Base-by-base conservation (phyloP, 371 early-diverging fungal species). In the Caulochytrium protostelioides region DNA sequence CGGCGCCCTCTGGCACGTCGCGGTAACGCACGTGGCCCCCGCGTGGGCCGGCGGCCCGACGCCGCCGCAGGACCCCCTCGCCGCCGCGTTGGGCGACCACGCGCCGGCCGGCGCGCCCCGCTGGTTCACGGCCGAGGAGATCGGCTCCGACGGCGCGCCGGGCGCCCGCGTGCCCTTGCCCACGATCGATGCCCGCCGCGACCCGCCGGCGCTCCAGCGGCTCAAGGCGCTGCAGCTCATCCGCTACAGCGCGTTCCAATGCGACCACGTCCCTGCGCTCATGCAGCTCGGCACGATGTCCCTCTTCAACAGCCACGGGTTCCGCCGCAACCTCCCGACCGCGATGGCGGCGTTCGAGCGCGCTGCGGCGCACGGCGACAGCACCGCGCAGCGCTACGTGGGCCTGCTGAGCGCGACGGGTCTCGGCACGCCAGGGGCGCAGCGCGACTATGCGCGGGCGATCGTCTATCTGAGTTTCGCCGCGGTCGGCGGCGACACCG, bases 371-470 rank as follows among this genome's bases (percentile, higher is more conserved):
- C 59, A 55, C 20, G 92, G 89, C 25, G 76, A 84, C 44, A 63
- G 81, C 4, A 66, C 74, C 3, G 91, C 83, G 10, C 92, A 85
- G 44, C 73, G 81, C 22, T 75, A 76, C 63, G 49, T 86, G 4
- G 92, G 89, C 5, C 66, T 83, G 38, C 70, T 84, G 54, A 76
- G 85, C 49, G 72, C 91, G 2, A 80, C 87, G 0, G 90, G 89
- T 1, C 44, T 91, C 23, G 90, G 86, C 7, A 54, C 68, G 30
- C n/a, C n/a, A n/a, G 59, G 51, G 3, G 74, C 72, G 8, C 47
- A 62, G 43, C 40, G 63, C 23, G 47, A 60, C 42, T 54, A 61
- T 41, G 37, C 55, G 7, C 54, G 44, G 38, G 52, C 51, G 30
- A 31, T 47, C 30, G 33, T 87, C 7, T 83, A 87, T 47, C 73